Conservation (phyloP, 1,139 yeast genomes). For the Blastobotrys serpentis region DNA sequence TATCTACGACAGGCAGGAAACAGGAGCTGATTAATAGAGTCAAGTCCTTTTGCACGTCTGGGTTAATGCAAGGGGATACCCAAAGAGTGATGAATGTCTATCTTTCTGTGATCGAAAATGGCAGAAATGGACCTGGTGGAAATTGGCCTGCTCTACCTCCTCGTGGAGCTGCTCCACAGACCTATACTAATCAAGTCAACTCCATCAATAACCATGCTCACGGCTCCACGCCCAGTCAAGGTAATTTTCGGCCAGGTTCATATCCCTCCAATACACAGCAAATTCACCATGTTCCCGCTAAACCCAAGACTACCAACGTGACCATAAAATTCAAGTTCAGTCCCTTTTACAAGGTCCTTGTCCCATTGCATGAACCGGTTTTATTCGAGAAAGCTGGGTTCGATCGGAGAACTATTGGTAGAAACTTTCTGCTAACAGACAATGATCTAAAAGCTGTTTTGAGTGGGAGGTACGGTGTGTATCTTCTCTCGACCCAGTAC, state of each 20-base stretch:
- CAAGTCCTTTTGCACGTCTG: neutral
- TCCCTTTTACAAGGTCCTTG: conserved; percentile 34
- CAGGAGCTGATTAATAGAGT: conserved; percentile 2
- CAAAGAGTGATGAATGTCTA: neutral
- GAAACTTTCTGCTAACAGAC: conserved; percentile 23
- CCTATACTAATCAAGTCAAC: conserved; percentile 8
- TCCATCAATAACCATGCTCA: conserved; percentile 6
- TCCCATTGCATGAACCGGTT: conserved; percentile 28
- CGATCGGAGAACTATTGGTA: conserved; percentile 20
- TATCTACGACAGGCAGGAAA: conserved; percentile 4
- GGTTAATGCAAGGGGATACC: neutral
- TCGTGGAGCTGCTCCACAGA: neutral
- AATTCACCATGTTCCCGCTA: conserved; percentile 12
- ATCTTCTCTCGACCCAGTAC: conserved; percentile 26
- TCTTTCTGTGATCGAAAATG: neutral
- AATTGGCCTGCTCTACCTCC: conserved; percentile 1
- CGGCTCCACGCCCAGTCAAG: neutral
- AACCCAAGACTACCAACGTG: neutral
- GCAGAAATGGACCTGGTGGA: neutral
- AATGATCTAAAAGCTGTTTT: conserved; percentile 16
- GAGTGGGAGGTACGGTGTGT: conserved; percentile 20
- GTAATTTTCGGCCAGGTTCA: neutral
- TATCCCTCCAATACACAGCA: neutral
- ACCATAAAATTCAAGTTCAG: conserved; percentile 29
- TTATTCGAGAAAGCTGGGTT: conserved; percentile 26